Base-by-base conservation (phyloP, 805 yeast genomes). In the Kazachstania taianensis region DNA sequence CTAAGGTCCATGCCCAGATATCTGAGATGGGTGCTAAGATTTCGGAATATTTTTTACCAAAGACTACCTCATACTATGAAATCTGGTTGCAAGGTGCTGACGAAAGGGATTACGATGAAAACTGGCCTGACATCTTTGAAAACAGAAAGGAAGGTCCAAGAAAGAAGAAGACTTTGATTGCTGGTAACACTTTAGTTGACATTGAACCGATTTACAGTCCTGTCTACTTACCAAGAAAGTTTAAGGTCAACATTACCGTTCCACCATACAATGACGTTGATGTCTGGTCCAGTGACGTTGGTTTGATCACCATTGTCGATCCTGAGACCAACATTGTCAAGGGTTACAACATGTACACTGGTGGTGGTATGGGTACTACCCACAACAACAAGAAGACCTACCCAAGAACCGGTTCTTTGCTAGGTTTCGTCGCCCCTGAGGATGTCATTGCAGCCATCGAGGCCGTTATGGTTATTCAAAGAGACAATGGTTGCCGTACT, bases 331-430 rank as follows among this genome's bases (percentile, higher is more conserved):
- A 69, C 37, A 69, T 73, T 14, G 73, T 81, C 30, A 56, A 69
- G 41, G 97, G 97, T 39, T 89, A 75, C 70, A 89, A 89, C 53
- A 75, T 89, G 36, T 72, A 81, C 41, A 94, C 80, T 45, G 97
- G 97, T 61, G 97, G 97, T 66, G 97, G 97, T 70, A 89, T 89
- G 97, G 97, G 97, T 52, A 75, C 94, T 28, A 89, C 97, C 10
- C 97, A 89, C 61, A 89, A 87, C 71, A 89, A 89, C 67, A 81
- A 80, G 55, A 89, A 89, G 70, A 89, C 97, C 0, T 89, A 89
- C 57, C 97, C 97, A 51, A 75, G 97, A 65, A 75, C 94, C 5
- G 97, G 95, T 43, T 79, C 94, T 14, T 64, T 75, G 62, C 72
- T 89, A 46, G 97, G 97, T 19, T 89, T 65, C 53, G 76, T 78